These are phyloP conservation scores for Trichophyton simii DNA, from an alignment of 2,329 filamentous ascomycete genomes.

Conservation along the genomic window DNA sequence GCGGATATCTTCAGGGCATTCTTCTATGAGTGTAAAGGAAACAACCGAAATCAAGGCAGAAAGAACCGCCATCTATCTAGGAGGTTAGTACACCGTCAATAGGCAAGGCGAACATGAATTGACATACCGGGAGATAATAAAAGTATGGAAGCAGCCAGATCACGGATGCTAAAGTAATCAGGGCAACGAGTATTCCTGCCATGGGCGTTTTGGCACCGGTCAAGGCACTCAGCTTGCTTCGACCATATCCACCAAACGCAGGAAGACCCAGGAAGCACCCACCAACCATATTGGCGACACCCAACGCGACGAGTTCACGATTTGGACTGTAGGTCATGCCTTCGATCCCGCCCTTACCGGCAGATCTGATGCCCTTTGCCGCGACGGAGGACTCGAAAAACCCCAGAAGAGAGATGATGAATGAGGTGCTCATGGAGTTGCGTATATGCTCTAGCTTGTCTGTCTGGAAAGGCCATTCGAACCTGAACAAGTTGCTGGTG, in stretches of 20 bases:
- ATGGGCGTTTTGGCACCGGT: conserved; percentile 89
- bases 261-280: conserved; percentile 87
- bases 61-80: conserved; percentile 68
- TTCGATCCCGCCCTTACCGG: conserved; percentile 53
- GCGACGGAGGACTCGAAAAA: conserved; percentile 98
- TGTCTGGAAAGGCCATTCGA: conserved; percentile 73
- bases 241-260: conserved; percentile 87
- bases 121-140: conserved; percentile 81
- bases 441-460: conserved; percentile 69
- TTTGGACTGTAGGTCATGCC: conserved; percentile 80
- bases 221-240: conserved; percentile 87
- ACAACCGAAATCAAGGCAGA: conserved; percentile 92
- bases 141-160: conserved; percentile 79
- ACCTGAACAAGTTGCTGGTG: conserved; percentile 60
- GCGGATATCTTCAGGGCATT: conserved; percentile 78
- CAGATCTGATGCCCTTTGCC: conserved; percentile 69
- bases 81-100: neutral
- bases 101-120: neutral
- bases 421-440: conserved; percentile 77
- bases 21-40: conserved; percentile 86
- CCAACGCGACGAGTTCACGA: conserved; percentile 81
- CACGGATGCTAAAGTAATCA: conserved; percentile 71
- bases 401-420: conserved; percentile 86
- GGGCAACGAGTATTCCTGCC: conserved; percentile 74
- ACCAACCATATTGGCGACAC: conserved; percentile 79